Percentiles rank a stretch among this genome's conserved stretches.
Evolutionary conservation across 352 stramenopile genomes (phyloP).

Genomic region (Pythium aphanidermatum): DNA sequence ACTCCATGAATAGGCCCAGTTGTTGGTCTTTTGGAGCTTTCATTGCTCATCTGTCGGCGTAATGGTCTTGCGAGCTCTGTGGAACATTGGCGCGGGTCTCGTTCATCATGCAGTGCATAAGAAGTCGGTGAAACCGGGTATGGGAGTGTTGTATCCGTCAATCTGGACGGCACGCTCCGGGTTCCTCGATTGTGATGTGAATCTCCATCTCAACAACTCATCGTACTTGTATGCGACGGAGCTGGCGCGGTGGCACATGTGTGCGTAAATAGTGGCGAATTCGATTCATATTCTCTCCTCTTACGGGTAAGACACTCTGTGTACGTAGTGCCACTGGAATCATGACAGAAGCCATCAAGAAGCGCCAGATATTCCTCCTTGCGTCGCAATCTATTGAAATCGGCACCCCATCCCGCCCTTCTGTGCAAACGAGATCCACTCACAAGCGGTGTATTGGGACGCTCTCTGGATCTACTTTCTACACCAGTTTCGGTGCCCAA

Average conservation of each 20-base stretch:
- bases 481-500: slow-evolving; percentile 27
- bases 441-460: slow-evolving; percentile 28
- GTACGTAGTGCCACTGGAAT: slow-evolving; percentile 35
- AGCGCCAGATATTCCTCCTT: slow-evolving; percentile 52
- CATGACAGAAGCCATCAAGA: slow-evolving; percentile 51
- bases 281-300: background rate
- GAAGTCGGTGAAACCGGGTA: slow-evolving; percentile 31
- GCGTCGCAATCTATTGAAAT: slow-evolving; percentile 43
- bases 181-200: slow-evolving; percentile 77
- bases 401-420: slow-evolving; percentile 26
- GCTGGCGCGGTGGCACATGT: slow-evolving; percentile 80
- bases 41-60: no score
- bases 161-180: slow-evolving; percentile 62
- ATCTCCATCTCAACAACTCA: slow-evolving; percentile 85
- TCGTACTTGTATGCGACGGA: slow-evolving; percentile 82
- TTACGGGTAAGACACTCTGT: background rate
- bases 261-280: slow-evolving; percentile 32
- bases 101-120: slow-evolving; percentile 53
- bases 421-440: slow-evolving; percentile 29
- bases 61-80: slow-evolving; percentile 72
- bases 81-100: slow-evolving; percentile 58
- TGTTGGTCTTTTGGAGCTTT: no score
- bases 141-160: slow-evolving; percentile 57
- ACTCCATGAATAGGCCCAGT: no score
- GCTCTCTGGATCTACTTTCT: slow-evolving; percentile 29